Evolutionary conservation across 768 basidiomycete species (phyloP), one percentile per base, ranked within the genome.

Genomic region (Boletus insuetus): DNA sequence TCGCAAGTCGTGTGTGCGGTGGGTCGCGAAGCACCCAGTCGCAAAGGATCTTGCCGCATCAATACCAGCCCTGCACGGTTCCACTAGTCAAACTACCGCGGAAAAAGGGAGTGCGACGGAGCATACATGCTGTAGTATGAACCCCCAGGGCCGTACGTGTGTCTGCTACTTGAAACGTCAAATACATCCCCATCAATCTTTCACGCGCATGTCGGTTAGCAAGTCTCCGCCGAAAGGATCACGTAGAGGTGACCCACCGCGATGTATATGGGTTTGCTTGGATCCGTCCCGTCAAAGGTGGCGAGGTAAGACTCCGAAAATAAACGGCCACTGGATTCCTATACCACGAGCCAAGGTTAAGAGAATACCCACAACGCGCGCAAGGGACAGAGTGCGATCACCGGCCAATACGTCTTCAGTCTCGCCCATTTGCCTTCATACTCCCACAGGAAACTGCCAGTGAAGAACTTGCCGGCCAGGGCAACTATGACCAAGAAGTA

Each of bases 1-100:
- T 58, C 95, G 86, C 57, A 88, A 76, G 74, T 98, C 95, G 74
- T 97, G 89, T 38, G 94, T 98, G 43, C 84, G 82, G 73, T 98
- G 95, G 5, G 83, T 83, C 63, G 84, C 80, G 77, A 98, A 97
- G 69, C 95, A 98, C 11, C 94, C 94, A 3, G 95, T 98, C 43
- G 82, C 91, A 71, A 93, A 98, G 0, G 94, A 89, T 61, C 95
- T 78, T 26, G 91, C 89, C n/a, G 91, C 93, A 70, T 98, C 94
- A 49, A 80, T 72, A 13, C 95, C 94, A 59, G 91, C 86, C 73
- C 90, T 81, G 60, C 79, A 64, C 37, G 57, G 53, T 58, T 51
- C 58, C 48, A 53, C 64, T 43, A 49, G 60, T 69, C 63, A 52
- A 57, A 53, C 66, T 54, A 52, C 64, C 59, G 64, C 59, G 56